Base-by-base conservation (phyloP, 331 rosid species). In the Pyrus hybrid region DNA sequence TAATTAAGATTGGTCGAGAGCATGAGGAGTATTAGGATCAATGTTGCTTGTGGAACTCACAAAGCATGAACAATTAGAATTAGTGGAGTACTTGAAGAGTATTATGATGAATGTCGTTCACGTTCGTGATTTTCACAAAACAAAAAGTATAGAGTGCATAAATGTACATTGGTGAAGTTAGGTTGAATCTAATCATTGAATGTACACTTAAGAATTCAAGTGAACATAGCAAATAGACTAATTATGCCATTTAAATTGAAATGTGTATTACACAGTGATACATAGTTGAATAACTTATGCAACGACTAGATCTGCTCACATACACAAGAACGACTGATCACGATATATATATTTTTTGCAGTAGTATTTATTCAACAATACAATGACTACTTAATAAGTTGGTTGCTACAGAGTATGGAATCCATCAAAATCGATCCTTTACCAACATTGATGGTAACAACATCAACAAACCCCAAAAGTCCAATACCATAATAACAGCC, bases 361-460 rank as follows among this genome's bases (percentile, higher is more conserved):
- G 4, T 17, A 6, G 21, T 17, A 51, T 6, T 7, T 51, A 16
- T 51, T 18, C 9, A 51, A 3, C 57, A 51, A 51, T 51, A 16
- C 21, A 51, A 51, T 51, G 21, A 18, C 3, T 51, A 18, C 10
- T 16, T 51, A 51, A 51, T 51, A 51, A 51, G 18, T 2, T 60
- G 30, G 18, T 60, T 60, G 16, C 30, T 62, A 62, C 7, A 25
- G 68, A 76, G 65, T 12, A 83, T 92, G 91, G 76, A 86, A 86
- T 86, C 82, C 75, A 71, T 84, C 85, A 77, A 74, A 74, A 68
- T 71, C 72, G 68, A 30, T 18, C 68, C 43, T 6, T 37, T 37
- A 37, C 13, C 57, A 51, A 30, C 35, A 30, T 1, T 14, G 14
- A n/a, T 8, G 1, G 62, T 56, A 8, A 56, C 62, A 23, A 60